Evolutionary conservation across 805 yeast genomes (phyloP), one percentile per base, ranked within the genome.

Genomic region (Starmerella davenportii): DNA sequence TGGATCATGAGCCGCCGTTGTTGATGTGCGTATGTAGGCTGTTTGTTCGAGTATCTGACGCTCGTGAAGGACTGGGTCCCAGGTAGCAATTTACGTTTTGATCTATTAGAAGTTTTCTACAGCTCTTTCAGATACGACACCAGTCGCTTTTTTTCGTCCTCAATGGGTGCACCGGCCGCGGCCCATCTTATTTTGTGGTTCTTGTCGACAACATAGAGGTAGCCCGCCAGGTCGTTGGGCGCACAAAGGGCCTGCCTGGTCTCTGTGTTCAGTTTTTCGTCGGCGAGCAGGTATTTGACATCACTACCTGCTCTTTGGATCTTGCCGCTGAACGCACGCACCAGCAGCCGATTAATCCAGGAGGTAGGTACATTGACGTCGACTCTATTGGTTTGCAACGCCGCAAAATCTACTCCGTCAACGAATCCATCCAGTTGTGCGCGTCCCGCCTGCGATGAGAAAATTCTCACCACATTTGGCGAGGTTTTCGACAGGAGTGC

Each of bases 101-200:
- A n/a, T n/a, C n/a, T n/a, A n/a, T n/a, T n/a, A n/a, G n/a, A n/a
- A n/a, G n/a, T 5, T 34, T 18, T 18, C 15, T 21, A n/a, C 5
- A 24, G 19, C 19, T 29, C 19, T 14, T 29, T 29, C 13, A 29
- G 13, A 29, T 15, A 29, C 5, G 16, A 7, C 15, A 15, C 19
- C 5, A 29, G 19, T 3, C 38, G 24, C 4, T 35, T 21, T 21
- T 62, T 35, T 48, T 90, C 98, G 25, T 68, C 67, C n/a, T 67
- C 72, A 14, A 66, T 65, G 1, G 93, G 77, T 30, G 68, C 70
- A 2, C 96, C 98, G 48, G 92, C 72, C 3, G 82, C 79, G 19
- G 82, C 84, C 96, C 96, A 87, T 49, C 96, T 65, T 38, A 90
- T 76, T 50, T 69, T 75, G 37, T 77, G 76, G 13, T 72, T 62